Evolutionary conservation across 805 yeast species (phyloP).

Genomic region (Ogataea salicorniae): DNA sequence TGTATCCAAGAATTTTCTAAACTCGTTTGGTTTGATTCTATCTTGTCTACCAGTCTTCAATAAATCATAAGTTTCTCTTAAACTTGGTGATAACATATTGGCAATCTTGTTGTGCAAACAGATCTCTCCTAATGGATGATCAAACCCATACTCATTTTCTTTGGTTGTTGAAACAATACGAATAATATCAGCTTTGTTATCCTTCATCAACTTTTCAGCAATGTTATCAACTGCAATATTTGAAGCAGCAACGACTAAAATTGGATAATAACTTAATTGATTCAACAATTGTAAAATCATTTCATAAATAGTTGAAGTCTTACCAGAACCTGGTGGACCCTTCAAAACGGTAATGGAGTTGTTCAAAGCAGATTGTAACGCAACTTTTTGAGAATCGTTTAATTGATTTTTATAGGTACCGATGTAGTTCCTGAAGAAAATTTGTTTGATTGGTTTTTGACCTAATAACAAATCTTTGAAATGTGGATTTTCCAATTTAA

Average conservation of each 20-base stretch:
- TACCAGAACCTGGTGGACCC: slow-evolving; percentile 82
- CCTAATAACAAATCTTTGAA: slow-evolving; percentile 35
- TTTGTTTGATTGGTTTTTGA: slow-evolving; percentile 26
- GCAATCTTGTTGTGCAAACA: slow-evolving; percentile 60
- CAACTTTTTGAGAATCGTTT: slow-evolving; percentile 69
- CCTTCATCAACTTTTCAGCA: slow-evolving; percentile 57
- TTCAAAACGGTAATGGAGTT: slow-evolving; percentile 53
- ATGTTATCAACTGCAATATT: slow-evolving; percentile 73
- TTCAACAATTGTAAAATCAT: slow-evolving; percentile 68
- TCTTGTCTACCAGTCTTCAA: slow-evolving; percentile 39
- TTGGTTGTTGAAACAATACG: slow-evolving; percentile 57
- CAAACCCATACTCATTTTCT: slow-evolving; percentile 51
- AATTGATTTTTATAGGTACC: slow-evolving; percentile 46
- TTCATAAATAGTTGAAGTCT: slow-evolving; percentile 81
- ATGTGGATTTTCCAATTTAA: slow-evolving; percentile 47
- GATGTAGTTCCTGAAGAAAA: slow-evolving; percentile 51
- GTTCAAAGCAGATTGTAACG: slow-evolving; percentile 67
- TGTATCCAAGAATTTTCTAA: slow-evolving; percentile 43
- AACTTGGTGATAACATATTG: slow-evolving; percentile 41
- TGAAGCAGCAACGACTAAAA: slow-evolving; percentile 70
- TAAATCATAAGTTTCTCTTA: slow-evolving; percentile 39
- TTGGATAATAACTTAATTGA: slow-evolving; percentile 53
- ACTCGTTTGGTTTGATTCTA: slow-evolving; percentile 39
- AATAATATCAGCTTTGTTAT: slow-evolving; percentile 46
- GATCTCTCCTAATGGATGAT: slow-evolving; percentile 52